Evolutionary conservation across 345 rosid genomes (phyloP), one percentile per base, ranked within the genome.

Genomic region (Zanthoxylum bungeanum): DNA sequence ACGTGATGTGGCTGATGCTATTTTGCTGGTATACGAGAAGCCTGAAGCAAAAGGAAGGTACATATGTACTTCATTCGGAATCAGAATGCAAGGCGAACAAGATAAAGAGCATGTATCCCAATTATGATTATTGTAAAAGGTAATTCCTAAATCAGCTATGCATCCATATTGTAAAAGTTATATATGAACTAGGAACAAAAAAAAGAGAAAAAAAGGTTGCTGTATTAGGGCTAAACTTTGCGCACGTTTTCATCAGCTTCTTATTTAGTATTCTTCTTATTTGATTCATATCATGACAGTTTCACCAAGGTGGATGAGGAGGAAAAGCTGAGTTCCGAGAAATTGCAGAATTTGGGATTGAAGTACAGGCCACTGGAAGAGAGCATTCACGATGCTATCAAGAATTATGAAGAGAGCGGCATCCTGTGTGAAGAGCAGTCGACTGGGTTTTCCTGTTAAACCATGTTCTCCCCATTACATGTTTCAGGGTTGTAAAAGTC

Each of bases 21-120:
- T 90, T 58, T 76, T 86, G 47, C 77, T 88, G 79, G 82, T 74
- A 28, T 88, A 88, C 56, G 87, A 81, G 82, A 88, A 82, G 60
- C 64, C 79, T 8, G 83, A 76, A 71, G 84, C 85, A 0, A 53
- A 73, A 78, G 85, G 93, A 40, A 82, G 97, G 80, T 87, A 91
- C 72, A 71, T 86, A 60, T 86, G 92, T 64, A 21, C 58, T 19
- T 59, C 86, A 34, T 75, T 84, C 60, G 3, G 12, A 19, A 69
- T 76, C n/a, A 74, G 24, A 68, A 72, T 69, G 37, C 60, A 25
- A 21, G 74, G 85, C 77, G 31, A 80, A 79, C 72, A 87, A 80
- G 60, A 77, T 90, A 64, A 87, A 77, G 77, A 78, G 72, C 33
- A 75, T 83, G 36, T 90, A 78, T 75, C 89, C 89, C 11, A 67